Evolutionary conservation across 2,329 filamentous ascomycete species (phyloP), one percentile per base, ranked within the genome.

Genomic region (Penicillium sp.): DNA sequence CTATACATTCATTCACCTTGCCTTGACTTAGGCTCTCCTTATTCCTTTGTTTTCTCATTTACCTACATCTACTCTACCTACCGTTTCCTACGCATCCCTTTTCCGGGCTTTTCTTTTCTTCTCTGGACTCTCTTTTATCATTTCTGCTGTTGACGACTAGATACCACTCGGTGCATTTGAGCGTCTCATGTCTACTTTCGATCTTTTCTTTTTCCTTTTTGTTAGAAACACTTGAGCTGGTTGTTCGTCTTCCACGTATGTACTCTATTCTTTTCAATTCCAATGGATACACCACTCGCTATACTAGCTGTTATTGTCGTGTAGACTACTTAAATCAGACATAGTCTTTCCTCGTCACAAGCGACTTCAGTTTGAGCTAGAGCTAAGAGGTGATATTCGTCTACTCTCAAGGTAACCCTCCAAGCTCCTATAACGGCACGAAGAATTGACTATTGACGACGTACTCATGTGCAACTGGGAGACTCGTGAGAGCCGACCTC

Each of bases 91-190:
- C 32, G 37, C 18, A 25, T 35, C 23, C 46, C 16, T 52, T 52
- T 47, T 52, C 42, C 38, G 23, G 52, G 27, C 45, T 50, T 54
- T 46, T 49, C 7, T 47, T 54, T 31, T 25, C 12, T 52, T 40
- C 21, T 46, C 21, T 31, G 38, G 45, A 32, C 40, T 42, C 12
- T 37, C 12, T 37, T 10, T 37, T 41, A 35, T 57, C 51, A 42
- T 52, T 48, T 46, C 38, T 44, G 52, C 45, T 55, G 23, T 61
- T 64, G 48, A 65, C 57, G 62, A 65, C 58, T 56, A 64, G 61
- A 65, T 65, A 65, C 62, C 62, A 65, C 55, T 54, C 57, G 62
- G 61, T 63, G 62, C 62, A 65, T 65, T 62, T 60, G 61, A 65
- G 62, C 62, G 62, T 65, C 57, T 59, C 27, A 48, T 47, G 44